A percentile compares a stretch with the other conserved stretches of the same genome.
These are phyloP conservation scores for Verticillium tricorpus DNA, from an alignment of 2,329 filamentous ascomycete genomes.

Conservation along the genomic window DNA sequence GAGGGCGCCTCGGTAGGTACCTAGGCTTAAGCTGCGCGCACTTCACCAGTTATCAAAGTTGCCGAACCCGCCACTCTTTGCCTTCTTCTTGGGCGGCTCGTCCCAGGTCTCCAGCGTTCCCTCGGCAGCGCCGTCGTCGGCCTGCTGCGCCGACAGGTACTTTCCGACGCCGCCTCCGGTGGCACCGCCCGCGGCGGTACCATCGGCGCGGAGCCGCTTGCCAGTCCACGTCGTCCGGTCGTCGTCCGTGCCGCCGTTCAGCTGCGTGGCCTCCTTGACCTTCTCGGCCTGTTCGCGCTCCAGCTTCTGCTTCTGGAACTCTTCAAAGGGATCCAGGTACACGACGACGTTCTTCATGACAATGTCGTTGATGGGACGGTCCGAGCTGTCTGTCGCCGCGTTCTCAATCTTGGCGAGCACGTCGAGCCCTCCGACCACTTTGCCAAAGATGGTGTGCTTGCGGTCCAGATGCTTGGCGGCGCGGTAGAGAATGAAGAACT, in stretches of 20 bases:
- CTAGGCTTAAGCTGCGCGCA: not conserved
- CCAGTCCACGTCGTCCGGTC: constrained; percentile 95
- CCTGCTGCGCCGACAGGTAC: constrained; percentile 60
- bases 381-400: constrained; percentile 67
- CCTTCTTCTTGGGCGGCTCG: constrained; percentile 77
- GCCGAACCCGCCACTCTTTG: constrained; percentile 76
- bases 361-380: constrained; percentile 73
- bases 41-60: constrained; percentile 89
- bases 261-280: constrained; percentile 56
- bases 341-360: constrained; percentile 78
- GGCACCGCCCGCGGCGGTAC: constrained; percentile 45
- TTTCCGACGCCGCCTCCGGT: constrained; percentile 59
- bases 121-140: constrained; percentile 28
- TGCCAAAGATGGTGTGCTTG: constrained; percentile 96
- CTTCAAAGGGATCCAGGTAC: constrained; percentile 91
- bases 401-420: constrained; percentile 73
- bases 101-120: constrained; percentile 61
- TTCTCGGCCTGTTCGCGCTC: constrained; percentile 56
- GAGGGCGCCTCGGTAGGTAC: not conserved
- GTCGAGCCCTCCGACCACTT: constrained; percentile 71
- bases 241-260: constrained; percentile 72
- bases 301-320: constrained; percentile 74
- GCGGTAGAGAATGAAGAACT: constrained; percentile 93
- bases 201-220: constrained; percentile 73
- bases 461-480: constrained; percentile 79